Evolutionary conservation across 2,329 filamentous ascomycete species (phyloP).

Genomic region (Colletotrichum scovillei): DNA sequence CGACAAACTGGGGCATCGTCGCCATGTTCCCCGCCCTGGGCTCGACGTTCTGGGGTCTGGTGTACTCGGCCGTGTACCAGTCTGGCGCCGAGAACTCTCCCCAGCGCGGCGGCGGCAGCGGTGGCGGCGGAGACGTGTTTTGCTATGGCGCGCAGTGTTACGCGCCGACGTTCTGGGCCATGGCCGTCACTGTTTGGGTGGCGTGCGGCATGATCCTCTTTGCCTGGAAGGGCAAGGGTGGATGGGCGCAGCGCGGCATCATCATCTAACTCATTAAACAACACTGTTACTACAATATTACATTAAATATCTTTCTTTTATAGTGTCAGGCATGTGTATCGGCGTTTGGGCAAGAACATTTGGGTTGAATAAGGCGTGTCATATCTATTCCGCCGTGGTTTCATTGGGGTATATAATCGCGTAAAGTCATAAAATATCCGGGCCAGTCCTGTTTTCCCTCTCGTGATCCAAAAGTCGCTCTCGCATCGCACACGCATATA

Average conservation of each 20-base stretch:
- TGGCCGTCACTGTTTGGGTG: constrained; percentile 82
- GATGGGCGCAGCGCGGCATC: constrained; percentile 83
- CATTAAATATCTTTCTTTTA: too few relatives aligned
- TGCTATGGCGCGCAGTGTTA: constrained; percentile 90
- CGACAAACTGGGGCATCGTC: constrained; percentile 96
- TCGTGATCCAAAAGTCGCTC: background rate
- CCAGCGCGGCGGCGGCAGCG: constrained; percentile 44
- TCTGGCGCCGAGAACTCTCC: constrained; percentile 64
- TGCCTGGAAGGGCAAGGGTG: constrained; percentile 83
- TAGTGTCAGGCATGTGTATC: constrained; percentile 2
- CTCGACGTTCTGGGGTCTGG: constrained; percentile 87
- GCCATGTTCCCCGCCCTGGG: constrained; percentile 91
- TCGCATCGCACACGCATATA: too few relatives aligned
- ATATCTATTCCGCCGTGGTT: constrained; percentile 12
- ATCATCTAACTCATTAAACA: constrained; percentile 57
- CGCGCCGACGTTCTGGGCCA: constrained; percentile 84
- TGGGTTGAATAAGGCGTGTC: constrained; percentile 7
- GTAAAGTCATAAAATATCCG: constrained; percentile 27
- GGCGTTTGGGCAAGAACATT: constrained; percentile 15
- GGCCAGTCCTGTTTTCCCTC: constrained; percentile 32
- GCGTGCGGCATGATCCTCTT: constrained; percentile 78
- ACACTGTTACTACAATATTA: background rate
- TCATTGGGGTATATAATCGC: constrained; percentile 35
- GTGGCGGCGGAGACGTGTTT: constrained; percentile 63
- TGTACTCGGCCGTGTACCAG: constrained; percentile 89